A percentile compares a stretch with the other conserved stretches of the same genome.
Evolutionary conservation across 208 protist species (phyloP).

Genomic region (Acanthamoeba culbertsoni): DNA sequence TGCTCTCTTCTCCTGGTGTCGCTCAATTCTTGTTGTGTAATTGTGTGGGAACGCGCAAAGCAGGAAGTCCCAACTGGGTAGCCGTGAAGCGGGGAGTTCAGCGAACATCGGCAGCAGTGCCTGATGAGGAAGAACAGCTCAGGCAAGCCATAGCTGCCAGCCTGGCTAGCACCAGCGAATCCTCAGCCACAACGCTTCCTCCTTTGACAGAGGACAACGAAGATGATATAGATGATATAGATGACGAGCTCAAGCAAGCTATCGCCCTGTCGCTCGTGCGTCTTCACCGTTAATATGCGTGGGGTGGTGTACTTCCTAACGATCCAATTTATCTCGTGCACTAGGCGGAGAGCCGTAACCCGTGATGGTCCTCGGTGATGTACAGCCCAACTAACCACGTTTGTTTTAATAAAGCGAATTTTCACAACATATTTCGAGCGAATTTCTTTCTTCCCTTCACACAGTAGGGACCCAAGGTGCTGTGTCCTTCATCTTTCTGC

Average conservation of each 20-base stretch:
- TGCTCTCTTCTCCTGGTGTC: neutral
- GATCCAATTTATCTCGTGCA: too few relatives aligned
- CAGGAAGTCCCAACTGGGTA: conserved; percentile 20
- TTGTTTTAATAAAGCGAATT: too few relatives aligned
- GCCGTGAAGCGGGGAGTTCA: neutral
- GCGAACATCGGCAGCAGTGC: neutral
- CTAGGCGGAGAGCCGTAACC: too few relatives aligned
- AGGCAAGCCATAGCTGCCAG: conserved; percentile 25
- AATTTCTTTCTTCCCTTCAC: neutral
- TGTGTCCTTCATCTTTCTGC: too few relatives aligned
- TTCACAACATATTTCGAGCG: neutral
- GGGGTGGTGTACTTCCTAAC: too few relatives aligned
- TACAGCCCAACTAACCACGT: too few relatives aligned
- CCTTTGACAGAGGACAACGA: neutral
- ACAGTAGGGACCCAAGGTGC: too few relatives aligned
- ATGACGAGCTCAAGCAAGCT: conserved; percentile 8
- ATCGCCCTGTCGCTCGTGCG: conserved; percentile 32
- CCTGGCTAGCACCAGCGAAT: neutral
- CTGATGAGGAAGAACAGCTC: neutral
- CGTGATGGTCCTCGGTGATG: too few relatives aligned
- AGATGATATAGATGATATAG: neutral
- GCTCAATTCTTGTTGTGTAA: neutral
- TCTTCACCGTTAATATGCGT: too few relatives aligned
- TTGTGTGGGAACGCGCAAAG: neutral
- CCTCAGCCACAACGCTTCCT: neutral